Evolutionary conservation across 2,329 filamentous ascomycete genomes (phyloP).

Genomic region (Claviceps pazoutovae): DNA sequence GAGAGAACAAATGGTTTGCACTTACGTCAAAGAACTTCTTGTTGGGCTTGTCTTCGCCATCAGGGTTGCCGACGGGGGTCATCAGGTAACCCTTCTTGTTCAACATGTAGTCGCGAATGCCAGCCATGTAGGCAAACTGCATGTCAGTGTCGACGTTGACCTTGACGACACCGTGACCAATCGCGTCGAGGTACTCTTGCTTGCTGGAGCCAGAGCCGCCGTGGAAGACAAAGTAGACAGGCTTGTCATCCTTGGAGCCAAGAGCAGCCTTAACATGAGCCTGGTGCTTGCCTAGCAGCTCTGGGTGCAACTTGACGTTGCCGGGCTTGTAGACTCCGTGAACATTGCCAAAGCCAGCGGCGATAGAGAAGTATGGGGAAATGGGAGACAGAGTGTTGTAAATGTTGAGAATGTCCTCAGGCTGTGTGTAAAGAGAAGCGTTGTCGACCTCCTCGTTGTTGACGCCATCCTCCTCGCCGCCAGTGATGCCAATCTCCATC

Average conservation of each 20-base stretch:
- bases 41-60: constrained; percentile 95
- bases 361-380: constrained; percentile 94
- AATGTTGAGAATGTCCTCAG: constrained; percentile 88
- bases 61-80: constrained; percentile 83
- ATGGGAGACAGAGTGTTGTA: constrained; percentile 74
- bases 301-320: constrained; percentile 92
- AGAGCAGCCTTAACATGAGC: constrained; percentile 74
- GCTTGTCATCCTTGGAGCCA: constrained; percentile 61
- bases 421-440: constrained; percentile 93
- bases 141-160: constrained; percentile 98
- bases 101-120: constrained; percentile 88
- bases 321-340: constrained; percentile 98
- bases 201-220: constrained; percentile 87
- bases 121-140: constrained; percentile 84
- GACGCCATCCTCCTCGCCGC: constrained; percentile 94
- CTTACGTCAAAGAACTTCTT: constrained; percentile 73
- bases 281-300: constrained; percentile 96
- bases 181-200: constrained; percentile 80
- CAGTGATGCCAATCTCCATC: constrained; percentile 83
- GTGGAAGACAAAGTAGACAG: constrained; percentile 99
- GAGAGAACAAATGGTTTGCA: constrained; percentile 6
- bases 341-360: constrained; percentile 95
- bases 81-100: constrained; percentile 91
- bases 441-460: constrained; percentile 98
- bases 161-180: constrained; percentile 92